Base-by-base conservation (phyloP, 1,139 yeast genomes). In the Yamadazyma spencermartinsiae region DNA sequence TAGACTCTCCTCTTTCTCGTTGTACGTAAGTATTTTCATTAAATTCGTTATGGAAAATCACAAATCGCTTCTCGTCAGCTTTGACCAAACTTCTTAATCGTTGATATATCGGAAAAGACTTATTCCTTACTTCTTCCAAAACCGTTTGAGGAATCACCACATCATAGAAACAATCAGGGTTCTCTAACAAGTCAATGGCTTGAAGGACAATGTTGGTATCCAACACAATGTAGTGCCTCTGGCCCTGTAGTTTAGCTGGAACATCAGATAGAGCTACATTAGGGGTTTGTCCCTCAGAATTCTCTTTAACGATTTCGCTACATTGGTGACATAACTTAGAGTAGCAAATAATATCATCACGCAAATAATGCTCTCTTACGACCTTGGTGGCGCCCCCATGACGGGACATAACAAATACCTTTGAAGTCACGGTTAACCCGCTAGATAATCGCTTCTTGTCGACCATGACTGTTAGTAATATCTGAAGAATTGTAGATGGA, bases 91-190 rank as follows among this genome's bases (percentile, higher is more conserved):
- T 78, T 52, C 98, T 75, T 37, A 92, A 64, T 55, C 98, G 74
- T 52, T 86, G 83, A 57, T 90, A 94, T 20, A 90, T 82, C 2
- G 98, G 97, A 53, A 82, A 79, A 33, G 96, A 86, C 54, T 86
- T 74, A 58, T 88, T 89, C 47, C 89, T 79, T 14, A 90, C 96
- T 61, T 94, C 98, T 52, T 94, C 98, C 33, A 94, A 70, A 1
- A 88, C 98, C 2, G 95, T 85, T 60, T 94, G 98, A 2, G 98
- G 96, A 12, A 94, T 68, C 40, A 94, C 83, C 16, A 90, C 96
- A 63, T 94, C 98, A 55, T 76, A 83, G 56, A 94, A 88, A 41
- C 87, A 83, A 33, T 78, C 75, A 27, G 74, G 72, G 54, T 81
- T 83, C 59, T 94, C 99, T 44, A 94, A 67, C 46, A 92, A 65